Base-by-base conservation (phyloP, 345 rosid genomes). In the Balakata baccata region DNA sequence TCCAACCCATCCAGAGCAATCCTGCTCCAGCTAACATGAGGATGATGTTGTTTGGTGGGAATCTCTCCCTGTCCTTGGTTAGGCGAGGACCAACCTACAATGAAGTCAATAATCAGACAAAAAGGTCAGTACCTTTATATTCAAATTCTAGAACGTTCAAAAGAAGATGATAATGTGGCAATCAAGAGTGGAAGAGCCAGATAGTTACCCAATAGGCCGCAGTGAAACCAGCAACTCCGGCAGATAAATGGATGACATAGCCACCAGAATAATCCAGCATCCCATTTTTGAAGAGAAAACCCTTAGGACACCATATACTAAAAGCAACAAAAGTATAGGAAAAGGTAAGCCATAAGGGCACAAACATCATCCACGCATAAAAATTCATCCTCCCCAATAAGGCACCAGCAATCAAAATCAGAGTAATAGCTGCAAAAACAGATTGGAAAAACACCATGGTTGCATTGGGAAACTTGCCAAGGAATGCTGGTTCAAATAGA, bases 1-100 rank as follows among this genome's bases (percentile, higher is more conserved):
- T 73, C 87, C 89, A 86, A 0, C 87, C 89, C 86, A 86, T 77
- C 89, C 87, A 86, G 3, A 84, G 85, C 18, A 84, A 25, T 63
- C 89, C 87, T 17, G 89, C 89, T 22, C 89, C 87, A 37, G 60
- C 69, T 53, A 84, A 34, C 89, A 84, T 84, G 23, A 86, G 73
- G 11, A 79, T 68, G 14, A 84, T 75, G 81, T 84, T 86, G 79
- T 86, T 86, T 0, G 89, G 87, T 49, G 87, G 89, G 47, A 83
- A 86, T 53, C 87, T 79, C 66, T 81, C 82, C 50, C 86, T 79
- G 71, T 86, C 87, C 63, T 75, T 84, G 23, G 81, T 77, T 62
- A 81, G 70, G 7, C 89, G 77, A 3, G 89, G 89, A 60, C 87
- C 87, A 0, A 83, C 87, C 87, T 82, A 6, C 4, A 53, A 18